Evolutionary conservation across 768 basidiomycete species (phyloP).

Genomic region (Hortiboletus flavorubellus): DNA sequence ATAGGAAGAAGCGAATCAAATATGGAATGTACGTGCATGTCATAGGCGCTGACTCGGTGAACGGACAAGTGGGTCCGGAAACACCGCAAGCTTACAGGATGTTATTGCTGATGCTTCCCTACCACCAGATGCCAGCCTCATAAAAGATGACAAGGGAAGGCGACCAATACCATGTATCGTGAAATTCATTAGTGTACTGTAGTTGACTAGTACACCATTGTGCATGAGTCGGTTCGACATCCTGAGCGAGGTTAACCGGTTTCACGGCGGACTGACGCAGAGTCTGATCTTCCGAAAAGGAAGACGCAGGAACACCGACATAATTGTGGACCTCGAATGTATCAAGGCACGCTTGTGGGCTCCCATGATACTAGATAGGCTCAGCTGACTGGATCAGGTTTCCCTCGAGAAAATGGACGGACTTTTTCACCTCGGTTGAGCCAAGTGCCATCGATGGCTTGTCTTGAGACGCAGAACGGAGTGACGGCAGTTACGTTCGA

Average conservation of each 20-base stretch:
- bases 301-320: not conserved
- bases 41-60: not conserved
- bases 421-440: slow-evolving; percentile 15
- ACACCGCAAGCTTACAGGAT: not conserved
- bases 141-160: not conserved
- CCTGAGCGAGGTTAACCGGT: not conserved
- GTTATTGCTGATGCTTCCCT: not conserved
- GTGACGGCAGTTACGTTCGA: slow-evolving; percentile 2
- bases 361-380: not conserved
- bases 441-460: not conserved
- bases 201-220: not conserved
- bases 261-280: not conserved
- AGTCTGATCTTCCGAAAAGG: not conserved
- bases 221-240: not conserved
- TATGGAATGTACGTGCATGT: not conserved
- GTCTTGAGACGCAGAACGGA: slow-evolving; percentile 5
- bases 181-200: not conserved
- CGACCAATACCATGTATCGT: not conserved
- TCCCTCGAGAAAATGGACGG: not conserved
- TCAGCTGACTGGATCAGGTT: not conserved
- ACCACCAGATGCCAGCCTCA: not conserved
- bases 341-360: not conserved
- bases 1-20: slow-evolving; percentile 2
- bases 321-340: not conserved
- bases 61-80: not conserved